These are phyloP conservation scores for Capronia epimyces DNA, from an alignment of 2,329 filamentous ascomycete genomes.

Conservation along the genomic window DNA sequence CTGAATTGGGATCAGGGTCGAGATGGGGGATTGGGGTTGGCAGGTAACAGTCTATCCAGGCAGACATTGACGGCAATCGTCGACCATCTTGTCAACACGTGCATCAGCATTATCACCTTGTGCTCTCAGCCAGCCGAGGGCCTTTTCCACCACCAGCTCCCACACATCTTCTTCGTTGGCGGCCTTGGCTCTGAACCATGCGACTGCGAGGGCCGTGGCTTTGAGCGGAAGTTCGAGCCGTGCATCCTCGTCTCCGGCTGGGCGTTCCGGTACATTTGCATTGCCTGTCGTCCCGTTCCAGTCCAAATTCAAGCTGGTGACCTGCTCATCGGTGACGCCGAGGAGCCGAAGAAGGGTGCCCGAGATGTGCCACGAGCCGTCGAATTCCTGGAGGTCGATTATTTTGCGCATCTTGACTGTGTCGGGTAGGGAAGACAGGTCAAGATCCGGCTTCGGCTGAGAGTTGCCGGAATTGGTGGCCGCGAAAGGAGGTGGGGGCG, in stretches of 20 bases:
- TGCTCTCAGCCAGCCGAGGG: constrained; percentile 46
- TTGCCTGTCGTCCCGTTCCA: constrained; percentile 10
- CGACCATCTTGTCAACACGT: too few species aligned
- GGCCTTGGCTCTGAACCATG: constrained; percentile 47
- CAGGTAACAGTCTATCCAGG: too few species aligned
- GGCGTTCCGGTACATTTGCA: too few species aligned
- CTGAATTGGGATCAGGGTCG: too few species aligned
- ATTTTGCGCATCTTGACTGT: constrained; percentile 39
- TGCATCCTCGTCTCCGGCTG: constrained; percentile 2
- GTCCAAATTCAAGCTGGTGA: constrained; percentile 6
- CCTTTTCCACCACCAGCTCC: constrained; percentile 61
- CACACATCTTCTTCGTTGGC: constrained; percentile 50
- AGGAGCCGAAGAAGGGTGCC: constrained; percentile 27
- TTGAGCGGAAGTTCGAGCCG: constrained; percentile 1
- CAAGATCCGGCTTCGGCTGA: not conserved
- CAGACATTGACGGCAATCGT: too few species aligned
- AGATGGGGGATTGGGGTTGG: too few species aligned
- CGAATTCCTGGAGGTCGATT: constrained; percentile 53
- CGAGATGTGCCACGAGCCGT: constrained; percentile 49
- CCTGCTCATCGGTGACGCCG: constrained; percentile 9
- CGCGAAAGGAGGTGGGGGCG: too few species aligned
- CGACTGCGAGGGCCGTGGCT: constrained; percentile 43
- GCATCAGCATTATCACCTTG: constrained; percentile 5
- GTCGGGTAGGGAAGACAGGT: not conserved
- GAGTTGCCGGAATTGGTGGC: too few species aligned